Conservation (phyloP, 2,329 filamentous ascomycete species). For the Fusarium devonianum region DNA sequence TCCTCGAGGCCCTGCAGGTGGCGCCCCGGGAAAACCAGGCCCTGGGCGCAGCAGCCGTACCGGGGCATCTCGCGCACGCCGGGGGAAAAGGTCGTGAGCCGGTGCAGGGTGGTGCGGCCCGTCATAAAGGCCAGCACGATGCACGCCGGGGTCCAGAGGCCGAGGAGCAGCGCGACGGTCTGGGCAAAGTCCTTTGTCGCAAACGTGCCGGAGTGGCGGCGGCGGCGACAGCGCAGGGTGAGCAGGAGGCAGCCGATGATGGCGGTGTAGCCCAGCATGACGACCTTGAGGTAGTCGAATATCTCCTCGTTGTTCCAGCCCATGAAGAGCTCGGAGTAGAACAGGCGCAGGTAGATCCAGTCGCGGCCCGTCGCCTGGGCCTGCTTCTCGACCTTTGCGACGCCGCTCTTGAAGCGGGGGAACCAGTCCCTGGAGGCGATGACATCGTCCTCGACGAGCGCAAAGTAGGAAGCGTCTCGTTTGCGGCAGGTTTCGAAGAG, state of each 20-base stretch:
- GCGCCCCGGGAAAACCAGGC: constrained; percentile 45
- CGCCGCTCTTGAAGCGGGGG: constrained; percentile 38
- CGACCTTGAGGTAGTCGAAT: constrained; percentile 39
- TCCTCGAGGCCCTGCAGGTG: constrained; percentile 41
- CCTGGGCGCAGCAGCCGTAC: constrained; percentile 51
- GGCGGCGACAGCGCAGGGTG: constrained; percentile 15
- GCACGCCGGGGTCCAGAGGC: constrained; percentile 44
- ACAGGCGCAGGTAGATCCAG: constrained; percentile 50
- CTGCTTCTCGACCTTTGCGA: constrained; percentile 41
- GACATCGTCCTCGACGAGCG: constrained; percentile 49
- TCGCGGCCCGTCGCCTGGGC: constrained; percentile 27
- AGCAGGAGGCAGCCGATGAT: constrained; percentile 24
- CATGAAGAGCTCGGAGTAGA: constrained; percentile 50
- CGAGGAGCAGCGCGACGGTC: constrained; percentile 38
- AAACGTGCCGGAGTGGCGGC: constrained; percentile 10
- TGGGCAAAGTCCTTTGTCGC: constrained; percentile 34
- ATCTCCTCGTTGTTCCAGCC: constrained; percentile 50
- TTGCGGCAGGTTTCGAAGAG: constrained; percentile 45
- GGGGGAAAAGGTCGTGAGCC: constrained; percentile 34
- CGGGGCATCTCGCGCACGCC: constrained; percentile 47
- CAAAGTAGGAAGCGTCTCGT: constrained; percentile 45
- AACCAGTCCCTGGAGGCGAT: constrained; percentile 48
- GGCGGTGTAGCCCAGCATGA: constrained; percentile 39
- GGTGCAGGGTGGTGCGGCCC: constrained; percentile 40
- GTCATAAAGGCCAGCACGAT: constrained; percentile 44